These are phyloP conservation scores for Cytospora schulzeri DNA, from an alignment of 2,329 filamentous ascomycete species.

Conservation along the genomic window DNA sequence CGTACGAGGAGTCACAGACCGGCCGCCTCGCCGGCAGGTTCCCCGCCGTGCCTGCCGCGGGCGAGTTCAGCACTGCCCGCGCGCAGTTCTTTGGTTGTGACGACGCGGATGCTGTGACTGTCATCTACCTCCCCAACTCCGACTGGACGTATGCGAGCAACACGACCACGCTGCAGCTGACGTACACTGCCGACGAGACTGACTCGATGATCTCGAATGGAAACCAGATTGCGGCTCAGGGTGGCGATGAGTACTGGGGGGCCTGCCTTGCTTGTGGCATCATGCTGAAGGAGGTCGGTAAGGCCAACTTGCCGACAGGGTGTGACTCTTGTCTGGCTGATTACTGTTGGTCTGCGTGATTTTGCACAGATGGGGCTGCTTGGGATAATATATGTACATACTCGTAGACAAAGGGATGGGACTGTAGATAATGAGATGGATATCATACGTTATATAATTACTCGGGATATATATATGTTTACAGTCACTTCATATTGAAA, in stretches of 20 bases:
- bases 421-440: not conserved
- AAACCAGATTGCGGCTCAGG: slow-evolving; percentile 41
- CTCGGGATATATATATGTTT: too few relatives aligned
- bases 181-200: slow-evolving; percentile 39
- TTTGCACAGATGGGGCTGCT: too few relatives aligned
- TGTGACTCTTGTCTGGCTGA: slow-evolving; percentile 42
- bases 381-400: too few relatives aligned
- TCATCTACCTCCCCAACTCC: slow-evolving; percentile 49
- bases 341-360: slow-evolving; percentile 37
- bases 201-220: slow-evolving; percentile 45
- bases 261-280: slow-evolving; percentile 47
- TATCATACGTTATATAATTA: too few relatives aligned
- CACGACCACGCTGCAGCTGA: slow-evolving; percentile 36
- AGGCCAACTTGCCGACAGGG: slow-evolving; percentile 31
- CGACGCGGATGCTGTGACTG: slow-evolving; percentile 30
- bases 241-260: slow-evolving; percentile 39
- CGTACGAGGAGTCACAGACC: slow-evolving; percentile 27
- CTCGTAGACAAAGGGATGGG: too few relatives aligned
- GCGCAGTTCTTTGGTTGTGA: slow-evolving; percentile 48
- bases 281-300: slow-evolving; percentile 34
- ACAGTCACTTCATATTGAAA: too few relatives aligned
- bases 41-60: slow-evolving; percentile 45
- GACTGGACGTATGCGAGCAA: slow-evolving; percentile 41
- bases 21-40: slow-evolving; percentile 40
- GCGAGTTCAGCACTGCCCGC: slow-evolving; percentile 39